phyloP scores from a whole-genome alignment of 1,284 basidiomycete species.

The Puccinia horiana region DNA sequence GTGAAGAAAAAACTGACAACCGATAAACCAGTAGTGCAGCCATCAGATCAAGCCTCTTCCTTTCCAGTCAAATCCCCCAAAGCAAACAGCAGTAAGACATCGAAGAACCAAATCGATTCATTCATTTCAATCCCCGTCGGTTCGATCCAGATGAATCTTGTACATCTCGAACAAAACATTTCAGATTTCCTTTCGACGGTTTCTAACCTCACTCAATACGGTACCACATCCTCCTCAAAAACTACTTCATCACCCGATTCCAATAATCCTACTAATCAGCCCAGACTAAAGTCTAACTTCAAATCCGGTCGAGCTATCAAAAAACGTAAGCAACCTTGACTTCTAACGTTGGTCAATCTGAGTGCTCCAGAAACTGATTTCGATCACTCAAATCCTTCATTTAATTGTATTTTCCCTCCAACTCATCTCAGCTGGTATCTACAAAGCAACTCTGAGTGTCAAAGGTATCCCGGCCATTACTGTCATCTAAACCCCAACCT shows the following conservation, averaged over 20 bases:
- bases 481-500: not conserved
- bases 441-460: slow-evolving; percentile 20
- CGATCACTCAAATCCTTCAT: not conserved
- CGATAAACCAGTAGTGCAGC: not conserved
- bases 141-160: slow-evolving; percentile 34
- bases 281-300: not conserved
- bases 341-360: not conserved
- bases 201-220: slow-evolving; percentile 39
- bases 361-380: not conserved
- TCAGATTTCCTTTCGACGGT: slow-evolving; percentile 15
- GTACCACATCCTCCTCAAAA: not conserved
- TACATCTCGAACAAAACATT: slow-evolving; percentile 40
- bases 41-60: not conserved
- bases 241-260: not conserved
- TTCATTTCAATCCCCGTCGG: slow-evolving; percentile 30
- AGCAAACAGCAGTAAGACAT: not conserved
- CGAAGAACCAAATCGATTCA: not conserved
- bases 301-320: slow-evolving; percentile 45
- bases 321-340: slow-evolving; percentile 13
- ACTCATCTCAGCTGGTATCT: not conserved
- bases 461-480: slow-evolving; percentile 11
- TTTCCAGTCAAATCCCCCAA: not conserved
- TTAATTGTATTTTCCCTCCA: not conserved
- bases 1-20: slow-evolving; percentile 65
- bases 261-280: not conserved